phyloP scores from a whole-genome alignment of 2,329 filamentous ascomycete genomes.

The Diaporthe citrichinensis region DNA sequence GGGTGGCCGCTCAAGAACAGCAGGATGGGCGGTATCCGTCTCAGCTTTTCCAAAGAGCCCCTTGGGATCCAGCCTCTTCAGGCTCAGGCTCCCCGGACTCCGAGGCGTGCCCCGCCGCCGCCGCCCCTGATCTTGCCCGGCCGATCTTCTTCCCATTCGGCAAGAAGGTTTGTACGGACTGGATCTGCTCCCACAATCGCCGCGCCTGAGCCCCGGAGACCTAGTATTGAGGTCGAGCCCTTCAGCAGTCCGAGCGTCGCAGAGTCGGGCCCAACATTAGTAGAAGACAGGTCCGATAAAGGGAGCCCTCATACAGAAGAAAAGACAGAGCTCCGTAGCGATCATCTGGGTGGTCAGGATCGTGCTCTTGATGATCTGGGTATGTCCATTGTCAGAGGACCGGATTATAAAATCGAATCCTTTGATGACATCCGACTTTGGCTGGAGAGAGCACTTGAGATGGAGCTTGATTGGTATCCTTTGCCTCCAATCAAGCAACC shows the following conservation, averaged over 20 bases:
- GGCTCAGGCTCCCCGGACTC: conserved; percentile 50
- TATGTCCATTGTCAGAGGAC: not conserved
- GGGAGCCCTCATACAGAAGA: too few species aligned
- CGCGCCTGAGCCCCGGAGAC: not conserved
- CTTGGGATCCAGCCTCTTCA: conserved; percentile 90
- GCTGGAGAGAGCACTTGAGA: not conserved
- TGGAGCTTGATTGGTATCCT: not conserved
- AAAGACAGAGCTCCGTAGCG: not conserved
- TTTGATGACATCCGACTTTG: not conserved
- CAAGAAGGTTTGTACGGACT: not conserved
- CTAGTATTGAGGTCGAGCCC: not conserved
- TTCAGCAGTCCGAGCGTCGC: not conserved
- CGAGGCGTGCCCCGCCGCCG: not conserved
- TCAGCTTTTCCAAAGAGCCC: conserved; percentile 98
- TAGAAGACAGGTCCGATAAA: not conserved
- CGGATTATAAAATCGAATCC: not conserved
- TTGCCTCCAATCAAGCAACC: not conserved
- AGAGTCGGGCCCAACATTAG: not conserved
- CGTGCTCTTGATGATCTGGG: not conserved
- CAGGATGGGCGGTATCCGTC: conserved; percentile 91
- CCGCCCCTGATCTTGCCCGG: not conserved
- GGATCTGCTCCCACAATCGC: not conserved
- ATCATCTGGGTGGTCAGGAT: not conserved
- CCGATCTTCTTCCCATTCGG: not conserved
- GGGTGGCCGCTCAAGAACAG: conserved; percentile 91